Percentiles rank a stretch among this genome's conserved stretches.
These are phyloP conservation scores for Paraglomus brasilianum DNA, from an alignment of 192 early-diverging fungal species.

Conservation along the genomic window DNA sequence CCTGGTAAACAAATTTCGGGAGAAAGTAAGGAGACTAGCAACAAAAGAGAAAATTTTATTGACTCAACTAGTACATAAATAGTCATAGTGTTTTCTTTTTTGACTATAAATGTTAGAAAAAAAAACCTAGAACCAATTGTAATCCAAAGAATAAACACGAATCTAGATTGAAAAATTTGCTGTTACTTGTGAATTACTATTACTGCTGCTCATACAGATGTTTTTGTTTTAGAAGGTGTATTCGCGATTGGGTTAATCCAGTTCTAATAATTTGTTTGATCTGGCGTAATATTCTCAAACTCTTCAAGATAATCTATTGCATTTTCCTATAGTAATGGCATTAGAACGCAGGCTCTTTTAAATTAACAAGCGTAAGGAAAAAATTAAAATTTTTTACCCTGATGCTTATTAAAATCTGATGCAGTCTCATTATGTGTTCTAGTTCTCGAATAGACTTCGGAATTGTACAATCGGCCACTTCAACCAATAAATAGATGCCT, in stretches of 20 bases:
- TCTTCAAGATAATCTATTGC: constrained; percentile 3
- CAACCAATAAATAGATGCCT: constrained; percentile 29
- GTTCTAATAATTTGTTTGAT: neutral
- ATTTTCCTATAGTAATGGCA: constrained; percentile 1
- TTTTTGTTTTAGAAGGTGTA: constrained; percentile 3
- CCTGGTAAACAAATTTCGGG: too few relatives aligned
- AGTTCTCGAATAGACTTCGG: constrained; percentile 13
- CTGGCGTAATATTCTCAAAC: neutral
- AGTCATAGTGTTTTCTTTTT: too few relatives aligned
- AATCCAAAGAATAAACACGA: too few relatives aligned
- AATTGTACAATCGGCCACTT: constrained; percentile 9
- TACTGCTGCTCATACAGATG: too few relatives aligned
- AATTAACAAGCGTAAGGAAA: neutral
- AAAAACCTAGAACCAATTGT: too few relatives aligned
- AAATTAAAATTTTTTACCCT: constrained; percentile 12
- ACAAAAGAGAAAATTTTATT: too few relatives aligned
- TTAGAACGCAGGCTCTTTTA: constrained; percentile 9
- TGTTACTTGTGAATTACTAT: too few relatives aligned
- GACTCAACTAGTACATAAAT: too few relatives aligned
- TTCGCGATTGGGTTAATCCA: constrained; percentile 20
- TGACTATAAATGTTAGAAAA: too few relatives aligned
- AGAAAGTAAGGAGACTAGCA: too few relatives aligned
- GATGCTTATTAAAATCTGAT: constrained; percentile 25
- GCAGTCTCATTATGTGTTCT: neutral
- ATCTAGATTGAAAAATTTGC: too few relatives aligned